Evolutionary conservation across 352 stramenopile species (phyloP).

Genomic region (Phytophthora meadii): DNA sequence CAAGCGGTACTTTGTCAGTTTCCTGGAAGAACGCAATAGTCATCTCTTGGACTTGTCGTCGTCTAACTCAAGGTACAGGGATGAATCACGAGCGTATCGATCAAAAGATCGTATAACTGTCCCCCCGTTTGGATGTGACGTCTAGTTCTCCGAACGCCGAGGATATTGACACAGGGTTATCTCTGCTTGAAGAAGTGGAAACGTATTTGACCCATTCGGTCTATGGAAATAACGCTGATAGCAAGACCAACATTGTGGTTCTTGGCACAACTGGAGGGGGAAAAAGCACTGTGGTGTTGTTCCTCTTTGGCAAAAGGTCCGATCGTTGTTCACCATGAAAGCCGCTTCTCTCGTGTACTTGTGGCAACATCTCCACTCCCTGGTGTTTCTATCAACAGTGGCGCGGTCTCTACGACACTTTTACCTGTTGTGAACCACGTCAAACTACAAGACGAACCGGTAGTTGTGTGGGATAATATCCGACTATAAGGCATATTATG

Average conservation of each 20-base stretch:
- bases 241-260: conserved; percentile 16
- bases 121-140: background rate
- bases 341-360: conserved; percentile 11
- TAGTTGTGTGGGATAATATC: conserved; percentile 36
- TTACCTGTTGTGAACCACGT: conserved; percentile 19
- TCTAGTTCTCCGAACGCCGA: background rate
- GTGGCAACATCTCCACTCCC: conserved; percentile 1
- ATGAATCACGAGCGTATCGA: conserved; percentile 11
- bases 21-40: no score
- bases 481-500: no score
- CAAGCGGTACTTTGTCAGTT: no score
- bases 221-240: background rate
- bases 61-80: no score
- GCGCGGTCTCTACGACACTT: no score
- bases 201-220: conserved; percentile 17
- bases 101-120: background rate
- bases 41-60: no score
- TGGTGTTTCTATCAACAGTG: no score
- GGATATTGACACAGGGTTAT: conserved; percentile 14
- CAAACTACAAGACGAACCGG: background rate
- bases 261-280: conserved; percentile 26
- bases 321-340: conserved; percentile 21
- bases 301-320: conserved; percentile 26
- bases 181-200: conserved; percentile 20
- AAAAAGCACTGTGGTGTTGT: conserved; percentile 29